Conservation (phyloP, 352 stramenopile genomes). For the Pythium myriotylum region DNA sequence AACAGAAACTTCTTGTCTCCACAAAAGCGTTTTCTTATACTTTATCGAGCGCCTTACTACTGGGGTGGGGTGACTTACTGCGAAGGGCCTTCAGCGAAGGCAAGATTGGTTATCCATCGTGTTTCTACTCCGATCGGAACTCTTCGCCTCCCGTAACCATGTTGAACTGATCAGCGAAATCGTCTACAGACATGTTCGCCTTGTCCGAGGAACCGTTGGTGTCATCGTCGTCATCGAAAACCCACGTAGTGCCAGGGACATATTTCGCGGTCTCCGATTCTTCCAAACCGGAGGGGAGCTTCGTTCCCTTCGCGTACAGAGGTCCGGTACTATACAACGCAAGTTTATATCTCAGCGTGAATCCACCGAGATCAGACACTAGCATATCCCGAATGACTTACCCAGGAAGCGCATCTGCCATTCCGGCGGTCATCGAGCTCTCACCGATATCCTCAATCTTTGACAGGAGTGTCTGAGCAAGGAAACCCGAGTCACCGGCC, state of each 20-base stretch:
- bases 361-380: slow-evolving; percentile 6
- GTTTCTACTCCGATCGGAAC: slow-evolving; percentile 76
- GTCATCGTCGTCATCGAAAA: slow-evolving; percentile 84
- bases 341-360: slow-evolving; percentile 1
- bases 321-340: slow-evolving; percentile 55
- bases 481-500: slow-evolving; percentile 66
- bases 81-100: background rate
- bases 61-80: background rate
- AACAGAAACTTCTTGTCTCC: slow-evolving; percentile 1
- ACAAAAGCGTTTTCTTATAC: slow-evolving; percentile 17
- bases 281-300: slow-evolving; percentile 56
- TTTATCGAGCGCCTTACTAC: slow-evolving; percentile 17
- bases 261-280: slow-evolving; percentile 79
- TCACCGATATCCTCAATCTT: slow-evolving; percentile 90
- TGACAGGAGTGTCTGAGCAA: slow-evolving; percentile 63
- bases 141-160: slow-evolving; percentile 85
- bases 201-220: slow-evolving; percentile 40
- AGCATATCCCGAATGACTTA: slow-evolving; percentile 29
- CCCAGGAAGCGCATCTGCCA: slow-evolving; percentile 80
- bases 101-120: background rate
- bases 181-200: slow-evolving; percentile 76
- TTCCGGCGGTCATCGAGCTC: slow-evolving; percentile 84
- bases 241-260: slow-evolving; percentile 88
- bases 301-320: slow-evolving; percentile 82
- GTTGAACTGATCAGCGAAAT: slow-evolving; percentile 89